Percentiles rank a stretch among this genome's conserved stretches.
These are phyloP conservation scores for Naumovozyma castellii DNA, from an alignment of 805 yeast genomes.

Conservation along the genomic window DNA sequence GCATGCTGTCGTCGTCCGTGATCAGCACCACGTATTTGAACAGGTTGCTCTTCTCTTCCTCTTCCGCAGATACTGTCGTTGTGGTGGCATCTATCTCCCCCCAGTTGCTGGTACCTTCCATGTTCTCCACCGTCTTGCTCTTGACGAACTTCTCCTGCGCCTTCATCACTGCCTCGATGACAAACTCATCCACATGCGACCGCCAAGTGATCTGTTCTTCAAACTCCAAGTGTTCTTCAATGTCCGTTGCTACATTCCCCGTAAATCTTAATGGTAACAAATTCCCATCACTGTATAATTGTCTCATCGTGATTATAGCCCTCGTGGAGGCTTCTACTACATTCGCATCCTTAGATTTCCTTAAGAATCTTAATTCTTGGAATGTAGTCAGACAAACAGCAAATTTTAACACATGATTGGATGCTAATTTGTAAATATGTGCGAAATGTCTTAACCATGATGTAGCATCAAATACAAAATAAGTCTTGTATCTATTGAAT, in stretches of 20 bases:
- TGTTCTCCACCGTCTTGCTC: neutral
- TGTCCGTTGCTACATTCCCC: conserved; percentile 56
- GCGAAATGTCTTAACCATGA: conserved; percentile 80
- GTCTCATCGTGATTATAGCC: conserved; percentile 65
- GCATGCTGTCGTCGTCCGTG: conserved; percentile 68
- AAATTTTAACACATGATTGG: conserved; percentile 47
- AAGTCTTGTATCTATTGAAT: conserved; percentile 49
- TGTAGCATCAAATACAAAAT: conserved; percentile 63
- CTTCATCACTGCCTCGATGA: conserved; percentile 40
- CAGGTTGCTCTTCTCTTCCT: neutral
- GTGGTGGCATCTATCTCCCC: neutral
- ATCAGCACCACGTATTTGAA: conserved; percentile 54
- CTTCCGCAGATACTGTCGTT: neutral
- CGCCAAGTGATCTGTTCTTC: conserved; percentile 68
- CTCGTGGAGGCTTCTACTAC: conserved; percentile 75
- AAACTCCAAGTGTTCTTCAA: conserved; percentile 65
- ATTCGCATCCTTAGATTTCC: conserved; percentile 62
- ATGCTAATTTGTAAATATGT: conserved; percentile 56
- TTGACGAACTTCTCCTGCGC: conserved; percentile 11
- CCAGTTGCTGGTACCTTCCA: neutral
- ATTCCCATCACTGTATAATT: conserved; percentile 46
- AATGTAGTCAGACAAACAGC: conserved; percentile 68
- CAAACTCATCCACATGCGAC: conserved; percentile 60
- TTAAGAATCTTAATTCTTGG: conserved; percentile 62
- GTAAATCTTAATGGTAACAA: conserved; percentile 57